Conservation (phyloP, 73 alveolate species). For the Paramecium bursaria region DNA sequence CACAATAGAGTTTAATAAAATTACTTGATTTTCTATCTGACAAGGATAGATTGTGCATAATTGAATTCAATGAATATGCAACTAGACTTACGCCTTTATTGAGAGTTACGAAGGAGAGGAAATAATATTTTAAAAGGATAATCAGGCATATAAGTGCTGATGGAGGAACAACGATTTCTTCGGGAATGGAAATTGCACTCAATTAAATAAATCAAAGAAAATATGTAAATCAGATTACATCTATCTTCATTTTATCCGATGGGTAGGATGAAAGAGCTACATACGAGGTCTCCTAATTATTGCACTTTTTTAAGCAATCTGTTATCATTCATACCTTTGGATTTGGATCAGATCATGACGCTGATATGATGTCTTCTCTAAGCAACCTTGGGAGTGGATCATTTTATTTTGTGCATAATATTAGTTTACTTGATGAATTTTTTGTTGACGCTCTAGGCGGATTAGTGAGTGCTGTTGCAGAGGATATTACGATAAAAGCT, state of each 20-base stretch:
- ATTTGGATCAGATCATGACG: conserved; percentile 78
- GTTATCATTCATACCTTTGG: conserved; percentile 77
- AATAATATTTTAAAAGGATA: too few species aligned
- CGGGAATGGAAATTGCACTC: neutral
- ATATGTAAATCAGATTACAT: neutral
- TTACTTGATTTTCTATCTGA: conserved; percentile 13
- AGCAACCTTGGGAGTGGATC: conserved; percentile 75
- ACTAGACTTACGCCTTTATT: conserved; percentile 12
- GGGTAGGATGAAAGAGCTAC: neutral
- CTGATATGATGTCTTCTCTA: conserved; percentile 66
- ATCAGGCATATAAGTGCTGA: too few species aligned
- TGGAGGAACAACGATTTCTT: neutral
- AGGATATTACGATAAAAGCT: neutral
- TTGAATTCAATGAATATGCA: neutral
- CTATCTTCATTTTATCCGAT: neutral
- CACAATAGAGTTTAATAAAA: neutral
- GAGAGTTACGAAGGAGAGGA: too few species aligned
- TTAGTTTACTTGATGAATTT: conserved; percentile 39
- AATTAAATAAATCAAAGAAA: neutral
- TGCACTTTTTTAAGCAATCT: conserved; percentile 60
- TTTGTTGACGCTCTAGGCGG: conserved; percentile 67
- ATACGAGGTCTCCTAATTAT: neutral
- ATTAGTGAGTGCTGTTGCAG: conserved; percentile 41
- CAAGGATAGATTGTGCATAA: neutral
- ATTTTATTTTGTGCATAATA: conserved; percentile 69